These are phyloP conservation scores for Wickerhamiella qilinensis DNA, from an alignment of 805 yeast species.

Conservation along the genomic window DNA sequence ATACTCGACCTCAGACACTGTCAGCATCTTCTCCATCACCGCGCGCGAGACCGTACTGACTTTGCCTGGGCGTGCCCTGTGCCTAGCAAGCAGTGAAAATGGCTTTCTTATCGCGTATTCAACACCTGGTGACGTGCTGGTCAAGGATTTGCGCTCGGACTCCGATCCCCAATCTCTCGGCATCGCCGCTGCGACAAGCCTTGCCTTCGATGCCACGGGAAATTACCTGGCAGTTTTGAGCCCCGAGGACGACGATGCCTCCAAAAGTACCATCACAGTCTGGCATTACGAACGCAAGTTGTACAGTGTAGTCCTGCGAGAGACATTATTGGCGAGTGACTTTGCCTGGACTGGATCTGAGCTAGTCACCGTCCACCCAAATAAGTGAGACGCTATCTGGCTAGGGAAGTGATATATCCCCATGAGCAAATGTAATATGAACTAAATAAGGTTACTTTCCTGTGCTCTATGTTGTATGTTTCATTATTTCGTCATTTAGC, in stretches of 20 bases:
- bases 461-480: too few relatives aligned
- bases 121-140: background rate
- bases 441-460: too few relatives aligned
- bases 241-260: too few relatives aligned
- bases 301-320: background rate
- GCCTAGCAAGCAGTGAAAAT: background rate
- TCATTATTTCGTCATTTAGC: background rate
- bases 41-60: background rate
- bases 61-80: background rate
- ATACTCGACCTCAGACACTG: background rate
- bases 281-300: slow-evolving; percentile 1
- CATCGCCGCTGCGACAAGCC: background rate
- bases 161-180: background rate
- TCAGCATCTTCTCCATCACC: background rate
- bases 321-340: background rate
- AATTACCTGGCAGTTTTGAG: background rate
- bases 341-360: background rate
- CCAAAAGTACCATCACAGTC: too few relatives aligned
- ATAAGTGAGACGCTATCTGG: too few relatives aligned
- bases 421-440: too few relatives aligned
- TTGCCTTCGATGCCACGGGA: background rate
- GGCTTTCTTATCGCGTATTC: slow-evolving; percentile 1
- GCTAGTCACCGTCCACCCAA: background rate
- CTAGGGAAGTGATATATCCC: too few relatives aligned
- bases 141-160: slow-evolving; percentile 2